Evolutionary conservation across 352 stramenopile species (phyloP).

Genomic region (Stephanocyclus meneghinianus): DNA sequence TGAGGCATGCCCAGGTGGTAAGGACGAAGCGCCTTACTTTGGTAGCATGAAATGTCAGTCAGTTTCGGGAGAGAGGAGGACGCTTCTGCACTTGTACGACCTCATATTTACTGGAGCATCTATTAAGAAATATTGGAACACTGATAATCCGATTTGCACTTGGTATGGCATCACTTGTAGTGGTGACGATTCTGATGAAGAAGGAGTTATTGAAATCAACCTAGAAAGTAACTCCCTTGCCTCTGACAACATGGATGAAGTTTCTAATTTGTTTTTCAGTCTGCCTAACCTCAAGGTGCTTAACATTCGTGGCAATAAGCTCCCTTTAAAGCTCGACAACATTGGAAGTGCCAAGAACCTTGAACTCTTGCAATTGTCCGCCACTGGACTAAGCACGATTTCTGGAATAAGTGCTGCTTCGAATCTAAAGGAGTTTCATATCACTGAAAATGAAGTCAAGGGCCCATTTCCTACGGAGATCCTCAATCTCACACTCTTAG

Average conservation of each 20-base stretch:
- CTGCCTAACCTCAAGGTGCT: constrained; percentile 50
- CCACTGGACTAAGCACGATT: constrained; percentile 52
- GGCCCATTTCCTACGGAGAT: constrained; percentile 71
- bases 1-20: constrained; percentile 42
- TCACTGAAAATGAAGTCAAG: constrained; percentile 58
- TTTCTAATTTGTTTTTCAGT: constrained; percentile 53
- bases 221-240: constrained; percentile 54
- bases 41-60: constrained; percentile 46
- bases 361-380: constrained; percentile 51
- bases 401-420: constrained; percentile 44
- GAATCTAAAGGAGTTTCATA: constrained; percentile 63
- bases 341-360: constrained; percentile 46
- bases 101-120: constrained; percentile 53
- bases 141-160: constrained; percentile 59
- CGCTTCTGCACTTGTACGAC: constrained; percentile 40
- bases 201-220: constrained; percentile 53
- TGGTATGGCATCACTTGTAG: constrained; percentile 78
- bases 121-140: constrained; percentile 43
- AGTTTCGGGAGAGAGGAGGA: constrained; percentile 53
- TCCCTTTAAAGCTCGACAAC: constrained; percentile 50
- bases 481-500: constrained; percentile 56
- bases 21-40: constrained; percentile 54
- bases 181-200: constrained; percentile 41
- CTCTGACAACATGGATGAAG: constrained; percentile 40
- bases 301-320: constrained; percentile 56